Base-by-base conservation (phyloP, 306 rosid genomes). In the Arachis stenosperma region DNA sequence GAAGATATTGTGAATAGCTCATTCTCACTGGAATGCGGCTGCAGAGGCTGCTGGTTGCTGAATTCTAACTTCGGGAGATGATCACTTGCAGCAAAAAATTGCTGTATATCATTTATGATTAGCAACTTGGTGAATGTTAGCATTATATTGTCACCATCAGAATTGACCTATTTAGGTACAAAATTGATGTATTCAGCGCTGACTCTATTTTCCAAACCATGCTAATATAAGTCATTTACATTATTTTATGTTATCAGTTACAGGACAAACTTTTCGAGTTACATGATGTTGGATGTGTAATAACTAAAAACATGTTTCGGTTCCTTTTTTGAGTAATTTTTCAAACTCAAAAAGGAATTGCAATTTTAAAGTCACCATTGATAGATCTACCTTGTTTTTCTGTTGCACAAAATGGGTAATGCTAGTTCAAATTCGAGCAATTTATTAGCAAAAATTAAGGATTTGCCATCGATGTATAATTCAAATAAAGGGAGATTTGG, bases 1-100 rank as follows among this genome's bases (percentile, higher is more conserved):
- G 61, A 75, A 75, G 81, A 84, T 67, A 78, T 67, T 83, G 87
- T 86, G 88, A 83, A 86, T 85, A 86, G 82, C 90, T 83, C 78
- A 71, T 81, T 81, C 84, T 79, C 81, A 69, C 82, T 39, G 75
- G 76, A 77, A 64, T 66, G 78, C 78, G 9, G 75, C 83, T 7
- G 36, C 67, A 71, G 85, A 75, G 66, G 75, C 80, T 76, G 54
- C 85, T 75, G 68, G 85, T 78, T 80, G 71, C 77, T 73, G 82
- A 53, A 73, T 82, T 73, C 90, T 81, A 90, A 87, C 90, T 29
- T 81, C 33, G 40, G 77, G 67, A 80, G 79, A 80, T 62, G 56
- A 71, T 75, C 55, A 53, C 54, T 5, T 27, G 66, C 80, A 73
- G 70, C 71, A 57, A 67, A 67, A 71, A 71, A 62, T 72, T 67